phyloP scores from a whole-genome alignment of 345 rosid species.

The Cochlearia excelsa region DNA sequence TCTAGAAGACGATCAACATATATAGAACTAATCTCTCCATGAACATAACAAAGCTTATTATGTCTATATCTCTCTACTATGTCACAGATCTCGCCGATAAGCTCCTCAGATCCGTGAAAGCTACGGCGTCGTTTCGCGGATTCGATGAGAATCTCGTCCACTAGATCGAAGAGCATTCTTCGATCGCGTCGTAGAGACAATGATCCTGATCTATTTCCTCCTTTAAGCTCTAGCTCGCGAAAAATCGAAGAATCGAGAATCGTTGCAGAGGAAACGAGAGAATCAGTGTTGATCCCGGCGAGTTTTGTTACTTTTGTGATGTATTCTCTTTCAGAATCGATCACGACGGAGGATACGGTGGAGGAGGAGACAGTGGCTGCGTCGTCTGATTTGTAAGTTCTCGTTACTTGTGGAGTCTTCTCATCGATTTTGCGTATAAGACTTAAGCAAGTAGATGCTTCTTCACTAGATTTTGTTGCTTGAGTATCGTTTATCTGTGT shows the following conservation, averaged over 20 bases:
- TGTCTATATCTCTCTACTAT: conserved; percentile 37
- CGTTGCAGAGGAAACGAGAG: conserved; percentile 24
- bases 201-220: too few species aligned
- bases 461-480: conserved; percentile 42
- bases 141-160: conserved; percentile 36
- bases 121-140: conserved; percentile 18
- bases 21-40: conserved; percentile 47
- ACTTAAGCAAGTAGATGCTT: conserved; percentile 47
- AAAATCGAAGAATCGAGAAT: too few species aligned
- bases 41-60: conserved; percentile 39
- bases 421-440: conserved; percentile 40
- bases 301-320: conserved; percentile 23
- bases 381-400: conserved; percentile 23
- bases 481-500: conserved; percentile 21
- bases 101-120: conserved; percentile 27
- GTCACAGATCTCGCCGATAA: conserved; percentile 38
- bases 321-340: conserved; percentile 26
- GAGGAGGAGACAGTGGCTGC: conserved; percentile 29
- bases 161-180: conserved; percentile 16
- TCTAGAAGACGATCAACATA: conserved; percentile 36
- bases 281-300: background rate
- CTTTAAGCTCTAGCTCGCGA: too few species aligned
- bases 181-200: too few species aligned
- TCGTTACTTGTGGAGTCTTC: conserved; percentile 30
- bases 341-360: background rate